Percentiles rank a stretch among this genome's conserved stretches.
Conservation (phyloP, 495 filamentous ascomycete species). For the Trichocladium uniseriatum region DNA sequence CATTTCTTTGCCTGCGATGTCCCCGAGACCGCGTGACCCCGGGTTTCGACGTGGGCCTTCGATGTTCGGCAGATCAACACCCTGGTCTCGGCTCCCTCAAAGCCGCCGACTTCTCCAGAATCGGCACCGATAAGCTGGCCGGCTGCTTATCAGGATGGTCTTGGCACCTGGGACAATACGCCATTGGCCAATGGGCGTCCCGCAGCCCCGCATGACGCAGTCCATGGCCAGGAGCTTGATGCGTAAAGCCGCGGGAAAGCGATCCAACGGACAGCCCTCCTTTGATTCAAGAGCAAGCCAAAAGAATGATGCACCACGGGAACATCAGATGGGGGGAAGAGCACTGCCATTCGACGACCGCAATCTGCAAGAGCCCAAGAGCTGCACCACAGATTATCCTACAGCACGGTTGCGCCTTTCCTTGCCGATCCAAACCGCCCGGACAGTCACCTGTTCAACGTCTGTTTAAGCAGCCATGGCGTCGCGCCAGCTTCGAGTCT, state of each 20-base stretch:
- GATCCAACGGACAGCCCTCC: slow-evolving; percentile 8
- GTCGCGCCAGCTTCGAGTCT: slow-evolving; percentile 11
- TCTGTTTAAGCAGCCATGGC: slow-evolving; percentile 11
- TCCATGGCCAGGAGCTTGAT: neutral
- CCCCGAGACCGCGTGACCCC: neutral
- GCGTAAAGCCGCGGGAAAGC: slow-evolving; percentile 27
- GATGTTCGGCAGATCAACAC: neutral
- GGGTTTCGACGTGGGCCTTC: neutral
- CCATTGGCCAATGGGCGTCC: slow-evolving; percentile 17
- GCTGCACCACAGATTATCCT: neutral
- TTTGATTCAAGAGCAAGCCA: neutral
- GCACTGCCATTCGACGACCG: slow-evolving; percentile 2
- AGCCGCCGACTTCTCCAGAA: neutral
- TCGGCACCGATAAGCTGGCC: neutral
- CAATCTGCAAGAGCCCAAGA: neutral
- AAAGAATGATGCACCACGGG: neutral
- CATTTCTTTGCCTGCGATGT: neutral
- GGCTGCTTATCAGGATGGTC: neutral
- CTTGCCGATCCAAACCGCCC: slow-evolving; percentile 12
- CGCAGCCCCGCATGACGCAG: slow-evolving; percentile 7
- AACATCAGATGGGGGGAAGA: slow-evolving; percentile 9
- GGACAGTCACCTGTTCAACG: neutral
- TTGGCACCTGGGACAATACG: neutral
- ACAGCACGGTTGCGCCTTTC: neutral
- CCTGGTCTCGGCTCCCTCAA: neutral